Evolutionary conservation across 1,284 basidiomycete genomes (phyloP), one percentile per base, ranked within the genome.

Genomic region (Rhizoctonia solani): DNA sequence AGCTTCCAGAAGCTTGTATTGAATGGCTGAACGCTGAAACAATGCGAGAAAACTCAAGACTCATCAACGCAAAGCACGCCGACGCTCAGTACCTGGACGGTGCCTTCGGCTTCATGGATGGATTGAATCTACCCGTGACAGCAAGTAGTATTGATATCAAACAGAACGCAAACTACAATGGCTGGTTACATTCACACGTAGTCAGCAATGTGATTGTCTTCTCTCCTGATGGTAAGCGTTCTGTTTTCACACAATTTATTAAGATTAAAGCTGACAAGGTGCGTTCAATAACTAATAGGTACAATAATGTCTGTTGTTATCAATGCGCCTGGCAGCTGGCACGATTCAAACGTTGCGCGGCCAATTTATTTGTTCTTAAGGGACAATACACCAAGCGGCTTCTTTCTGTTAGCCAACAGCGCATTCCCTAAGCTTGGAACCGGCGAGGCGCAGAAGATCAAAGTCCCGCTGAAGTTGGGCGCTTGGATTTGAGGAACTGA

Each of bases 151-250:
- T 83, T 73, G 66, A 71, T 0, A 78, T 81, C 13, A 73, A 81
- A 1, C 79, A 83, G 69, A 83, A 84, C 75, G 76, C 78, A 1
- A 82, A 79, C 74, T n/a, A n/a, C n/a, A n/a, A n/a, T n/a, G n/a
- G n/a, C n/a, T n/a, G n/a, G n/a, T n/a, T n/a, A n/a, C n/a, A 76
- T 53, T 76, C 74, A 0, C 82, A 83, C 66, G 80, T 74, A 44
- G 65, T 77, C 2, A 79, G 76, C 67, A 70, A 47, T 69, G 73
- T 69, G 37, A 39, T 39, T 39, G 37, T 39, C 16, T 39, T 39
- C 37, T 39, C 37, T 8, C 37, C 37, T 39, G 37, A 39, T 39
- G 37, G 37, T 39, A 39, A 39, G 37, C 16, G 16, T 8, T 8
- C 37, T n/a, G n/a, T n/a, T n/a, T n/a, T n/a, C 37, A 8, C 37